Conservation (phyloP, 306 rosid species). For the Boehmeria nivea region DNA sequence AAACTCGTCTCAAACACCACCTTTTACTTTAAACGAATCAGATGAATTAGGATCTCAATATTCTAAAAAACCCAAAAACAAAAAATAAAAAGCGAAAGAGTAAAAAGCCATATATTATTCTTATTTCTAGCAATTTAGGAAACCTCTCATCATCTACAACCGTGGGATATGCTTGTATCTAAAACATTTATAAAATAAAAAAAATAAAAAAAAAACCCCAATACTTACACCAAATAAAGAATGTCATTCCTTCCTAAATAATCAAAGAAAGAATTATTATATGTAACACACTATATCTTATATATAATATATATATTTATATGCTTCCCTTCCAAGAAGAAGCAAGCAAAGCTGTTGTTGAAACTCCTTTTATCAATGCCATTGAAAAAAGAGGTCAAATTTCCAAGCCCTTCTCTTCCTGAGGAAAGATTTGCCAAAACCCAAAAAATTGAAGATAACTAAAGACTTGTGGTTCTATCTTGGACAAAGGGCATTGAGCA, state of each 20-base stretch:
- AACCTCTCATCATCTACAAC: slow-evolving; percentile 20
- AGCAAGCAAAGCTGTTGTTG: slow-evolving; percentile 11
- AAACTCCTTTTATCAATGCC: no score
- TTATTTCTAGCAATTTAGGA: no score
- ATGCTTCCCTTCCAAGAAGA: slow-evolving; percentile 6
- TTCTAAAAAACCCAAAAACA: no score
- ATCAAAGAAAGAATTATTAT: background rate
- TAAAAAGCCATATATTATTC: no score
- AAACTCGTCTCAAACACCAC: no score
- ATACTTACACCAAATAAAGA: slow-evolving; percentile 43
- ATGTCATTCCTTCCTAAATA: slow-evolving; percentile 22
- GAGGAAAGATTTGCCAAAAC: background rate
- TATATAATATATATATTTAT: background rate
- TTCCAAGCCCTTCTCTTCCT: background rate
- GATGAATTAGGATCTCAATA: no score
- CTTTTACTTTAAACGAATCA: no score
- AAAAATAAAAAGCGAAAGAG: no score
- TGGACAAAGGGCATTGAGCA: slow-evolving; percentile 66
- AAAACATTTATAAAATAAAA: slow-evolving; percentile 11
- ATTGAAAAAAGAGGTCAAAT: background rate
- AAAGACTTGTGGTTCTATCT: slow-evolving; percentile 30
- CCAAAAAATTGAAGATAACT: background rate
- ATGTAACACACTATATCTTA: slow-evolving; percentile 1
- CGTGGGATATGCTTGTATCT: slow-evolving; percentile 18
- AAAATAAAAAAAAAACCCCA: background rate